Evolutionary conservation across 2,329 filamentous ascomycete genomes (phyloP), one percentile per base, ranked within the genome.

Genomic region (Colletotrichum tabaci): DNA sequence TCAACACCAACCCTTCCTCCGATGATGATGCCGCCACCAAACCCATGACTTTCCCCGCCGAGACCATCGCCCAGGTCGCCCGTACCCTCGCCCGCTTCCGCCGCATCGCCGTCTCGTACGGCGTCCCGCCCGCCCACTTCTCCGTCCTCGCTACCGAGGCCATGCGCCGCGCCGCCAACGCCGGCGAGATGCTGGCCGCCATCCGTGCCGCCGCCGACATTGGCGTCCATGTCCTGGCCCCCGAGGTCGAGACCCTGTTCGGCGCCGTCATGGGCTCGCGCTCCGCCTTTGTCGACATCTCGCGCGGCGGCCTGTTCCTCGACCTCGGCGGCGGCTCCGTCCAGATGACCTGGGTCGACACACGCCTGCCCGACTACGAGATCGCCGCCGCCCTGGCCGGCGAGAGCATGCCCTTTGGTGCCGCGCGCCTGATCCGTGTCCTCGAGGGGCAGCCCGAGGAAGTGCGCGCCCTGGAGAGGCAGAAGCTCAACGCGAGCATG

Each of bases 81-180:
- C 82, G 87, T 42, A 89, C 90, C 2, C 83, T 98, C 13, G 83
- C 88, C 26, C 90, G 90, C 38, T 98, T 98, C 84, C 90, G 90
- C 72, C 84, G 84, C 35, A 92, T 93, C 62, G 96, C 94, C 70
- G 79, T 86, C 66, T 88, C 91, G 69, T 94, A 94, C 77, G 85
- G 86, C 21, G 94, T 98, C 0, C 89, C 89, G 0, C 79, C 85
- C 0, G 75, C 81, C 44, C 91, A 95, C 74, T 89, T 96, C 71
- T 88, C 89, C 23, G 89, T 98, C 12, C 89, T 98, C 52, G 95
- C 95, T 23, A 98, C 95, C 0, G 95, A 98, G 81, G 95, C 95
- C 4, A 96, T 95, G 79, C 90, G 95, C 55, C 93, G 91, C 30
- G 94, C 95, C 7, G 81, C 88, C 69, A 98, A 98, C 77, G 90